Evolutionary conservation across 1,284 basidiomycete genomes (phyloP).

Genomic region (Ceratobasidium sp.): DNA sequence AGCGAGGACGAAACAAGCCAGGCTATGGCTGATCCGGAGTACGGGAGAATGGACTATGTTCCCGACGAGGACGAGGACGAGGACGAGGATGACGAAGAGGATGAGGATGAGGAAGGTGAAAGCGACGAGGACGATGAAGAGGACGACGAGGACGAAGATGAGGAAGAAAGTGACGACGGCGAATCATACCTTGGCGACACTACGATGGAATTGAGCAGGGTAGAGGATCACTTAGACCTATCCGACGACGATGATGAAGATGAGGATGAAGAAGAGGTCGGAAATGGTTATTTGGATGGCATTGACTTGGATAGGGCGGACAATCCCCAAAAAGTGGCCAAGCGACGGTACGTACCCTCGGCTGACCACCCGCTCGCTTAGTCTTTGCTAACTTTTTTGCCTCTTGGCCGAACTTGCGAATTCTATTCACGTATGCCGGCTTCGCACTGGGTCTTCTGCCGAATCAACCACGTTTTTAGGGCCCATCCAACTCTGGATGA

Average conservation of each 20-base stretch:
- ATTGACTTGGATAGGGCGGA: constrained; percentile 51
- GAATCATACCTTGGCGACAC: constrained; percentile 37
- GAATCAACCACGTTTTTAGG: no score
- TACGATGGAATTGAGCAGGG: constrained; percentile 23
- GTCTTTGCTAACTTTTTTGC: background rate
- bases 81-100: constrained; percentile 42
- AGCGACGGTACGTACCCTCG: background rate
- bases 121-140: constrained; percentile 54
- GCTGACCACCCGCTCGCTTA: background rate
- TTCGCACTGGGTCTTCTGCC: no score
- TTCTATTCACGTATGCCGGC: no score
- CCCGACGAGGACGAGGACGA: constrained; percentile 44
- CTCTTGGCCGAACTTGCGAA: no score
- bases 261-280: constrained; percentile 50
- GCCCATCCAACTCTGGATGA: constrained; percentile 80
- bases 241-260: constrained; percentile 49
- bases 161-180: constrained; percentile 52
- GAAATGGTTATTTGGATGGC: constrained; percentile 51
- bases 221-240: background rate
- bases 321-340: constrained; percentile 10
- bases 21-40: constrained; percentile 44
- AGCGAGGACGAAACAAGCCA: constrained; percentile 41
- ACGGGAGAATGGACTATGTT: constrained; percentile 45
- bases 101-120: constrained; percentile 41
- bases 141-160: constrained; percentile 49